Percentiles rank a stretch among this genome's conserved stretches.
Evolutionary conservation across 1,284 basidiomycete species (phyloP).

Genomic region (Apiotrichum porosum): DNA sequence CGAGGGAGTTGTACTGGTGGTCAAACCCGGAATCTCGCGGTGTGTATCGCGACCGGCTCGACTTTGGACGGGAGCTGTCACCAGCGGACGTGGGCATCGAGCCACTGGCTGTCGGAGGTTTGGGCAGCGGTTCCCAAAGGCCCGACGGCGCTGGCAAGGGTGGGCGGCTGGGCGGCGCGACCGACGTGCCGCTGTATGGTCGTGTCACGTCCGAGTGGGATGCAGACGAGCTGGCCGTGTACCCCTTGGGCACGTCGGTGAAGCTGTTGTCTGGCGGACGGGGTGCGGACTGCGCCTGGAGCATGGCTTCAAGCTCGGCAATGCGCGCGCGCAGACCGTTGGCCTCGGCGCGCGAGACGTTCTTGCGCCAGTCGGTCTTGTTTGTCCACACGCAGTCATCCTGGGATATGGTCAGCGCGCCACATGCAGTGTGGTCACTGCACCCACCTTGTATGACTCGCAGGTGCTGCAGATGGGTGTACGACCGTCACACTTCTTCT

Average conservation of each 20-base stretch:
- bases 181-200: no score
- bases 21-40: neutral
- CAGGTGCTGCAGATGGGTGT: slow-evolving; percentile 37
- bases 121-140: neutral
- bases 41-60: neutral
- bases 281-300: no score
- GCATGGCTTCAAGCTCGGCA: slow-evolving; percentile 20
- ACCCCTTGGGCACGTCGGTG: no score
- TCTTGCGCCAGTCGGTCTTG: slow-evolving; percentile 27
- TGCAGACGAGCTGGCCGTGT: neutral
- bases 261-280: no score
- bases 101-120: neutral
- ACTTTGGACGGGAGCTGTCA: neutral
- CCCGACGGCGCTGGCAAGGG: neutral
- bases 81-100: neutral
- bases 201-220: neutral
- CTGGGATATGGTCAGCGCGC: slow-evolving; percentile 6
- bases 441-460: slow-evolving; percentile 29
- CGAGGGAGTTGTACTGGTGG: no score
- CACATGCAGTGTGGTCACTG: no score
- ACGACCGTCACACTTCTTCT: slow-evolving; percentile 39
- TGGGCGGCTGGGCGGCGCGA: no score
- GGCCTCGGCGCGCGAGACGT: slow-evolving; percentile 25
- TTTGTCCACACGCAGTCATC: slow-evolving; percentile 31
- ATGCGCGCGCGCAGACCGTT: slow-evolving; percentile 26